These are phyloP conservation scores for Crucibulum laeve DNA, from an alignment of 768 basidiomycete genomes.

Conservation along the genomic window DNA sequence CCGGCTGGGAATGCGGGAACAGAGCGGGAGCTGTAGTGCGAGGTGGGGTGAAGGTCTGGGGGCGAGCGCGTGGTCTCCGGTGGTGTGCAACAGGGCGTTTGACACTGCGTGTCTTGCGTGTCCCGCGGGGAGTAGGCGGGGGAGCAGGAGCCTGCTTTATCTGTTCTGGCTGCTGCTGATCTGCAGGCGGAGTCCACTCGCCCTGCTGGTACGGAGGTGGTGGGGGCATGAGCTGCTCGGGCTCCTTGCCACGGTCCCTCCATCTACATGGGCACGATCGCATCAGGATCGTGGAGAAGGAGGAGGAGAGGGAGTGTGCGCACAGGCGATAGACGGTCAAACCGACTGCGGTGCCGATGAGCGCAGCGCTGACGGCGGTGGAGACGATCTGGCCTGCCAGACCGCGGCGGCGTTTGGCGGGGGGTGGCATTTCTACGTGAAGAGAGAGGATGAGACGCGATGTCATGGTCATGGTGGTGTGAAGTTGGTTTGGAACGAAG, in stretches of 20 bases:
- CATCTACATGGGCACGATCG: slow-evolving; percentile 42
- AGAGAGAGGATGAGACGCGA: slow-evolving; percentile 38
- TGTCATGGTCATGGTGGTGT: slow-evolving; percentile 16
- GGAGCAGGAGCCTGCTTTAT: slow-evolving; percentile 31
- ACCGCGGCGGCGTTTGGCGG: slow-evolving; percentile 75
- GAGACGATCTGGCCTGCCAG: slow-evolving; percentile 81
- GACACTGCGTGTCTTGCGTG: slow-evolving; percentile 21
- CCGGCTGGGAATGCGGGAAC: slow-evolving; percentile 25
- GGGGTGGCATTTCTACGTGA: slow-evolving; percentile 69
- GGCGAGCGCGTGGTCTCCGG: slow-evolving; percentile 26
- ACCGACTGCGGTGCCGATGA: slow-evolving; percentile 84
- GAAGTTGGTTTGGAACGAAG: slow-evolving; percentile 3
- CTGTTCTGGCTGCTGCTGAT: slow-evolving; percentile 19
- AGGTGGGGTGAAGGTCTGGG: slow-evolving; percentile 17
- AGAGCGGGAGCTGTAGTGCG: slow-evolving; percentile 5
- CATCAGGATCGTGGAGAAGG: neutral
- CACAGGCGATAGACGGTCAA: slow-evolving; percentile 84
- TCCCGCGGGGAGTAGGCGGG: slow-evolving; percentile 32
- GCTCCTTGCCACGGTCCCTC: slow-evolving; percentile 69
- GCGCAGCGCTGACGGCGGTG: slow-evolving; percentile 78
- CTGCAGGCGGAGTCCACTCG: slow-evolving; percentile 38
- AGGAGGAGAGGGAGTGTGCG: slow-evolving; percentile 23
- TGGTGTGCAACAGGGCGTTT: slow-evolving; percentile 27
- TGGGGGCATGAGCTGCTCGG: slow-evolving; percentile 30
- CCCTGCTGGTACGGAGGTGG: slow-evolving; percentile 68